Evolutionary conservation across 108 stramenopile species (phyloP), one percentile per base, ranked within the genome.

Genomic region (Pseudonitzschia delicatissima): DNA sequence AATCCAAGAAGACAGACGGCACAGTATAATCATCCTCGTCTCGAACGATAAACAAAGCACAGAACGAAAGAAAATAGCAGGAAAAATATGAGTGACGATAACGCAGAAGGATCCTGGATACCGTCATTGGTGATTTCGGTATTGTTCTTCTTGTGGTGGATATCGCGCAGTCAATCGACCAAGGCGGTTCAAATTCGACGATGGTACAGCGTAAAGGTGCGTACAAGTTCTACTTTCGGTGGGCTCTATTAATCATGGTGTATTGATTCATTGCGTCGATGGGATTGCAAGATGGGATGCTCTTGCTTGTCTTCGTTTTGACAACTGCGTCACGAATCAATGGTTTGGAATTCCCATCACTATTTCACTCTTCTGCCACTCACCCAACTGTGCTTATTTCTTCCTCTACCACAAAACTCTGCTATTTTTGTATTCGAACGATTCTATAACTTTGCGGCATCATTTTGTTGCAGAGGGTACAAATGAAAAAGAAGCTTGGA

Each of bases 401-500:
- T n/a, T n/a, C n/a, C n/a, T n/a, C n/a, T n/a, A n/a, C n/a, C n/a
- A n/a, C n/a, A n/a, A n/a, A n/a, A n/a, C n/a, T n/a, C n/a, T n/a
- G n/a, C n/a, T n/a, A n/a, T n/a, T n/a, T n/a, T n/a, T n/a, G n/a
- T n/a, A n/a, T n/a, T n/a, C n/a, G n/a, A n/a, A n/a, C n/a, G n/a
- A n/a, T n/a, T n/a, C n/a, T n/a, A n/a, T n/a, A n/a, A n/a, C n/a
- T 39, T 39, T 11, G 15, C 45, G 5, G n/a, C 5, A n/a, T 45
- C 42, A 48, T 35, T 39, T 58, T 50, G 33, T 59, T 44, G 23
- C 32, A 78, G 71, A 50, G 67, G 32, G 67, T 72, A 4, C 77
- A 72, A 72, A 47, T 28, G 57, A 78, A 78, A 53, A 72, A 77
- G 61, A 62, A 69, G 29, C 45, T 81, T 15, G 80, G 80, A 39